phyloP scores from a whole-genome alignment of 371 early-diverging fungal genomes.

The Mortierella sp. region DNA sequence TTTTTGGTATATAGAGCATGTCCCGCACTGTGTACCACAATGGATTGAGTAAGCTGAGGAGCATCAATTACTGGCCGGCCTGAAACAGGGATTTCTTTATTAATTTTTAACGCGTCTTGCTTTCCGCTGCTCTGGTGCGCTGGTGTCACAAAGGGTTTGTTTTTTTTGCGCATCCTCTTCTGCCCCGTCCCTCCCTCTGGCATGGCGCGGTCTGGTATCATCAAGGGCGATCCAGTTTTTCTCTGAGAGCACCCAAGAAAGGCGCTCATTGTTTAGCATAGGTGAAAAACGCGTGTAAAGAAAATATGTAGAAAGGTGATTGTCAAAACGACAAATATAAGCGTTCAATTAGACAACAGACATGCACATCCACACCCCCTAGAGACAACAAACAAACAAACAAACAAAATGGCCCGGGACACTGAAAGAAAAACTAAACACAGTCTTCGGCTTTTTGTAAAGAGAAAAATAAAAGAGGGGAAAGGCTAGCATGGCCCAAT shows the following conservation, averaged over 20 bases:
- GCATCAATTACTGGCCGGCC: not conserved
- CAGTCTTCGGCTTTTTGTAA: not conserved
- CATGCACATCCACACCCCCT: not conserved
- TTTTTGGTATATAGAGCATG: not conserved
- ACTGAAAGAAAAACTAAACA: not conserved
- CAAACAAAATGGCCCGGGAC: conserved; percentile 2
- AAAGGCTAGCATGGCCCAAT: not conserved
- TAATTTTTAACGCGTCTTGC: not conserved
- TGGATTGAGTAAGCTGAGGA: not conserved
- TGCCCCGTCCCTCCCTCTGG: not conserved
- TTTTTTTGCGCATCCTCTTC: not conserved
- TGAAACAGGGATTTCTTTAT: not conserved
- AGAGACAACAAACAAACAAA: not conserved
- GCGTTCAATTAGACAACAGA: not conserved
- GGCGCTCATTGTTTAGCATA: not conserved
- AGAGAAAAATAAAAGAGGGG: not conserved
- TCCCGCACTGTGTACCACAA: not conserved
- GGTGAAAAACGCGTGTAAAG: not conserved
- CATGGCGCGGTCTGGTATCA: not conserved
- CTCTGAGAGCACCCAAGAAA: not conserved
- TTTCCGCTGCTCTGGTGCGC: not conserved
- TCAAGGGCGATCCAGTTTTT: not conserved
- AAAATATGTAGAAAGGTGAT: not conserved
- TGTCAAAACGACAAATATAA: not conserved
- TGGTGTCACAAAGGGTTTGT: not conserved